Conservation (phyloP, 192 early-diverging fungal genomes). For the Umbelopsis ramanniana region DNA sequence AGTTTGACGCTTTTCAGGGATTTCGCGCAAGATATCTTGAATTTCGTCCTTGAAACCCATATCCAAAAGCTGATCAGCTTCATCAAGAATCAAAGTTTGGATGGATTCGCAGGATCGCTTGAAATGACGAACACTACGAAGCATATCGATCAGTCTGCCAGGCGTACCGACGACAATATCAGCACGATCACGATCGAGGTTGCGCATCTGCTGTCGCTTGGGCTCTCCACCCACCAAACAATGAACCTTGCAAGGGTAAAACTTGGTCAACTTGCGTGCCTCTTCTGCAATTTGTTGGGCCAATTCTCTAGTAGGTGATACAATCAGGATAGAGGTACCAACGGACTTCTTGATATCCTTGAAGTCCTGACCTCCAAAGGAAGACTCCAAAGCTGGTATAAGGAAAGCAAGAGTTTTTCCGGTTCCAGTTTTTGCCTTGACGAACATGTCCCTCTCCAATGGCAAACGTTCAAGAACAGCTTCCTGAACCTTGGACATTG, state of each 20-base stretch:
- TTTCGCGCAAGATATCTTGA: conserved; percentile 17
- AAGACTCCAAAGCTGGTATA: conserved; percentile 82
- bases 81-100: conserved; percentile 88
- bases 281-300: conserved; percentile 84
- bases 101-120: conserved; percentile 47
- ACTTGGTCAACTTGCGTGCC: conserved; percentile 65
- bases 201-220: conserved; percentile 54
- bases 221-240: conserved; percentile 81
- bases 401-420: conserved; percentile 98
- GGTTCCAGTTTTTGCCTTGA: conserved; percentile 96
- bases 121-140: conserved; percentile 59
- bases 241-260: conserved; percentile 67
- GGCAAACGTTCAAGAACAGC: conserved; percentile 77
- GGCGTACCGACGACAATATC: conserved; percentile 97
- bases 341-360: conserved; percentile 47
- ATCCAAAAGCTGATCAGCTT: conserved; percentile 94
- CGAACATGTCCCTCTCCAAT: conserved; percentile 80
- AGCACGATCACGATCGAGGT: conserved; percentile 47
- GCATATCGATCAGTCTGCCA: conserved; percentile 85
- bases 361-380: conserved; percentile 45
- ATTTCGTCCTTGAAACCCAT: conserved; percentile 93
- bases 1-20: conserved; percentile 81
- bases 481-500: conserved; percentile 85
- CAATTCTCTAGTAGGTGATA: conserved; percentile 93
- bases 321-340: conserved; percentile 68